Base-by-base conservation (phyloP, 495 filamentous ascomycete species). In the Penicillium flavigenum region DNA sequence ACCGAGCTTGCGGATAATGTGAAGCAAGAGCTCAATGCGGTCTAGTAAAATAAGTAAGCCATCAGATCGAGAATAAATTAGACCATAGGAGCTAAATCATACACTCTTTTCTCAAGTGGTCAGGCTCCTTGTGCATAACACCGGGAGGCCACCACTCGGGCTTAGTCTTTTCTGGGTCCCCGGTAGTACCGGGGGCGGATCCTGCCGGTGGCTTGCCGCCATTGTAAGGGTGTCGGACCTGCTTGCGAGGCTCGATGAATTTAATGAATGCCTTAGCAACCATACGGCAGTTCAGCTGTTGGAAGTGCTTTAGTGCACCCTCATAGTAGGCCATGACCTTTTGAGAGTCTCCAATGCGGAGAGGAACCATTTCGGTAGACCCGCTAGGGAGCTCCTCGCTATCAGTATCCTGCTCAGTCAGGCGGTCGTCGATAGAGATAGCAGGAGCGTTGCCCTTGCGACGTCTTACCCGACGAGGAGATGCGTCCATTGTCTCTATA, bases 81-180 rank as follows among this genome's bases (percentile, higher is more conserved):
- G 46, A n/a, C 5, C 12, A 16, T 20, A 26, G 27, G 6, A 26
- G 27, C 19, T 9, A 17, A 17, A 31, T 52, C 83, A 71, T 72
- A 94, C 90, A 85, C 57, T 82, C 81, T 76, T 89, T 96, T 61
- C 79, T 77, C 31, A 92, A 62, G 69, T 97, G 92, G 62, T 96
- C 91, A 0, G 92, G 91, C 74, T 96, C 92, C 64, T 82, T 89
- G 70, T 94, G 91, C 27, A 83, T 76, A 32, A 72, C 67, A 56
- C 65, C 63, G 19, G 79, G 76, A 0, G 91, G 91, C 92, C 92
- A 97, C 89, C 91, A 96, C 17, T 78, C 77, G 11, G 92, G 92
- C 32, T 83, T 83, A 44, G 81, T 86, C 32, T 77, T 73, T 42
- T 88, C 79, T 3, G 78, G 76, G 43, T 79, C 76, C 7, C 73